Conservation (phyloP, 129 eudicot species). For the Lactuca sativa region DNA sequence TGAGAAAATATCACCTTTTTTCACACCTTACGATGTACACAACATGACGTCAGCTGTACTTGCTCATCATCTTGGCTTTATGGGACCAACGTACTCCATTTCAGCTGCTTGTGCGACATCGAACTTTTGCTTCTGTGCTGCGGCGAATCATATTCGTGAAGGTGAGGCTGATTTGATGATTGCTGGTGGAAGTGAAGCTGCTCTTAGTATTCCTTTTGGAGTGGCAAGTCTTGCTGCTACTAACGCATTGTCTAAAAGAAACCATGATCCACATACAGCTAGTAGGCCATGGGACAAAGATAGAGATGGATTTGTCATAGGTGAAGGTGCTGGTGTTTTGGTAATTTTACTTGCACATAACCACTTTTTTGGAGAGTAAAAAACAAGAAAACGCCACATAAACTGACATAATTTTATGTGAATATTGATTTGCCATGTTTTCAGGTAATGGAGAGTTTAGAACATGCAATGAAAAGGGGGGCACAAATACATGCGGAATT, state of each 20-base stretch:
- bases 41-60: slow-evolving; percentile 77
- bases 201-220: slow-evolving; percentile 6
- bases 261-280: slow-evolving; percentile 35
- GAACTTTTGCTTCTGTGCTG: no score
- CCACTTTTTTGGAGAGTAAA: background rate
- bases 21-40: slow-evolving; percentile 41
- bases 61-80: slow-evolving; percentile 51
- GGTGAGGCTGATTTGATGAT: slow-evolving; percentile 42
- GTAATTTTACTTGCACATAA: background rate
- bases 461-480: slow-evolving; percentile 81
- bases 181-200: slow-evolving; percentile 38
- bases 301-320: slow-evolving; percentile 44
- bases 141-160: background rate
- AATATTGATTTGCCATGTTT: no score
- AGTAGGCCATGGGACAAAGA: slow-evolving; percentile 47
- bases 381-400: no score
- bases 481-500: slow-evolving; percentile 84
- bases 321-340: slow-evolving; percentile 52
- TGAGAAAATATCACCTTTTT: slow-evolving; percentile 50
- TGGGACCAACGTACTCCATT: slow-evolving; percentile 34
- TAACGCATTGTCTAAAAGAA: slow-evolving; percentile 35
- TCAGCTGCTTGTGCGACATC: no score
- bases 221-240: slow-evolving; percentile 35
- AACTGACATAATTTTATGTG: no score
- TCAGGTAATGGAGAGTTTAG: slow-evolving; percentile 88